A percentile compares a stretch with the other conserved stretches of the same genome.
Evolutionary conservation across 2,329 filamentous ascomycete genomes (phyloP).

Genomic region (Xylaria sp.): DNA sequence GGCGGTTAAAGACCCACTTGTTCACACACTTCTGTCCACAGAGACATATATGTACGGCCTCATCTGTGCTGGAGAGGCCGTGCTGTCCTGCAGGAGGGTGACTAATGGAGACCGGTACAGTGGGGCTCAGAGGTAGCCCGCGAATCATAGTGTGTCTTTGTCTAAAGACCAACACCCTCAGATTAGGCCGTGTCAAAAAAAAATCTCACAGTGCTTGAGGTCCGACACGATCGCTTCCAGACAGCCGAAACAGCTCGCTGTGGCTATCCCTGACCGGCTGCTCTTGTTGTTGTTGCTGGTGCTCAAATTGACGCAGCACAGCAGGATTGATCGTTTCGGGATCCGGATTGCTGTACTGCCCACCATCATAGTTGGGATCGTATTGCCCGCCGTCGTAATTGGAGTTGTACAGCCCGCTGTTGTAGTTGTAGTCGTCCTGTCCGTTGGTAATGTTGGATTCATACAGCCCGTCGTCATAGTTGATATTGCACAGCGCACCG

Average conservation of each 20-base stretch:
- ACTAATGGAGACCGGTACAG: too few relatives aligned
- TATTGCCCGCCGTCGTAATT: too few relatives aligned
- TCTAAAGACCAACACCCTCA: slow-evolving; percentile 25
- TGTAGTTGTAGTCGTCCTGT: too few relatives aligned
- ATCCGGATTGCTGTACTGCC: too few relatives aligned
- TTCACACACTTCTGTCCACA: slow-evolving; percentile 15
- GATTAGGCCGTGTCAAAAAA: slow-evolving; percentile 23
- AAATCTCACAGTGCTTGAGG: slow-evolving; percentile 19
- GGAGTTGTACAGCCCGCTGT: too few relatives aligned
- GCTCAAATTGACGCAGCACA: background rate
- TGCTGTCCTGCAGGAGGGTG: slow-evolving; percentile 2
- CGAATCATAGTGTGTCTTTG: too few relatives aligned
- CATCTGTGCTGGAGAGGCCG: background rate
- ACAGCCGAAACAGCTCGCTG: background rate
- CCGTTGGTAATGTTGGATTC: too few relatives aligned
- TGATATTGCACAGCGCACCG: too few relatives aligned
- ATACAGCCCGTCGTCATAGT: too few relatives aligned
- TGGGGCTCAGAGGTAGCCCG: too few relatives aligned
- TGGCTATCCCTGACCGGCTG: background rate
- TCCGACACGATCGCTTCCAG: background rate
- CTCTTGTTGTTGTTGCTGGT: background rate
- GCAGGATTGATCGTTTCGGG: background rate
- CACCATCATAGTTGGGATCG: too few relatives aligned
- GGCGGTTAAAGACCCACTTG: slow-evolving; percentile 4
- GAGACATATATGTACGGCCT: slow-evolving; percentile 4